These are phyloP conservation scores for Phtheirospermum japonicum DNA, from an alignment of 257 asterid species.

Conservation along the genomic window DNA sequence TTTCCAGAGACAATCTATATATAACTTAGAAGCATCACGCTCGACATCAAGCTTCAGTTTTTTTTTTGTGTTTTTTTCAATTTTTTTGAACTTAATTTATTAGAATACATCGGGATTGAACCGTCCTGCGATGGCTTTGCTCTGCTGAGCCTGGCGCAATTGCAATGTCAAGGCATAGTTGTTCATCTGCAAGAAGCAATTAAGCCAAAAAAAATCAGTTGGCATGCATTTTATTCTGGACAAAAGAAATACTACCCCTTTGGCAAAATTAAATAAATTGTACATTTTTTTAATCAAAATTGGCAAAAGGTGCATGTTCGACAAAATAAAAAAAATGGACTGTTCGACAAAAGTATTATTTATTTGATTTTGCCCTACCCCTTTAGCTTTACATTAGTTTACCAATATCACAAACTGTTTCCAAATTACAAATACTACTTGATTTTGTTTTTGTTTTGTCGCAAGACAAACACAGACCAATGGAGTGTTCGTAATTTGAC, in stretches of 20 bases:
- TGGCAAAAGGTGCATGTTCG: too few relatives aligned
- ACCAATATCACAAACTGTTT: too few relatives aligned
- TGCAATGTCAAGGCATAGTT: conserved; percentile 71
- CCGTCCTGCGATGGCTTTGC: conserved; percentile 53
- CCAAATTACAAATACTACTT: too few relatives aligned
- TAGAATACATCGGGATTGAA: conserved; percentile 67
- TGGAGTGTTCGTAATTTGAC: too few relatives aligned
- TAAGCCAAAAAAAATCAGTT: not conserved
- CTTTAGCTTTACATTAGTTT: too few relatives aligned
- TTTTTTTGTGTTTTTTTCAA: not conserved
- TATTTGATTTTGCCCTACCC: too few relatives aligned
- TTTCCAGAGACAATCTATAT: conserved; percentile 12
- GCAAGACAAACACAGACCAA: too few relatives aligned
- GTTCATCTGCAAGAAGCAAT: conserved; percentile 46
- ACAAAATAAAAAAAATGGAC: too few relatives aligned
- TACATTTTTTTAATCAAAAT: too few relatives aligned
- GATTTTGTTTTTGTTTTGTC: too few relatives aligned
- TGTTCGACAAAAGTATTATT: too few relatives aligned
- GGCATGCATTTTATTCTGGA: not conserved
- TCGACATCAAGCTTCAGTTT: not conserved
- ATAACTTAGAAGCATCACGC: conserved; percentile 6
- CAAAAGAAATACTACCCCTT: not conserved
- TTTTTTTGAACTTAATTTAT: not conserved
- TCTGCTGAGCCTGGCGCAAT: conserved; percentile 60
- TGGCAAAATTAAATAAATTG: too few relatives aligned